Evolutionary conservation across 2,329 filamentous ascomycete species (phyloP).

Genomic region (Iodosphaeria phyllophila): DNA sequence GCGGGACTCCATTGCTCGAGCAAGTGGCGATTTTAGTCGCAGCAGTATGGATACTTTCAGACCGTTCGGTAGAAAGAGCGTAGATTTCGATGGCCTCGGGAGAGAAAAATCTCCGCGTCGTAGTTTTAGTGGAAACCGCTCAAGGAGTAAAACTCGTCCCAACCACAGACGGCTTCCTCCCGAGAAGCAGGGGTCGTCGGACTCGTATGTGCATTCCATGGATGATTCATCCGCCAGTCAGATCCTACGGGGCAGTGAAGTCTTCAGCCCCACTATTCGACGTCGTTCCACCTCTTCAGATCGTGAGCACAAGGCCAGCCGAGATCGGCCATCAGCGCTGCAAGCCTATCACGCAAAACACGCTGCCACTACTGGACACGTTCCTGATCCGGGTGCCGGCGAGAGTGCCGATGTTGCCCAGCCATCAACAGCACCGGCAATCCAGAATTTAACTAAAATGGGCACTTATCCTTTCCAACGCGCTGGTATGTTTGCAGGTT

Average conservation of each 20-base stretch:
- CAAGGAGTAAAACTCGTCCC: slow-evolving; percentile 27
- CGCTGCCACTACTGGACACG: slow-evolving; percentile 18
- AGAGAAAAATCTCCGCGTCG: slow-evolving; percentile 27
- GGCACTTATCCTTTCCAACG: slow-evolving; percentile 67
- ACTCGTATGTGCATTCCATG: slow-evolving; percentile 57
- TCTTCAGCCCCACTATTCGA: slow-evolving; percentile 61
- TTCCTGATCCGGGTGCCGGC: slow-evolving; percentile 11
- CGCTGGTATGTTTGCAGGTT: slow-evolving; percentile 67
- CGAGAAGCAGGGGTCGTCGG: slow-evolving; percentile 43
- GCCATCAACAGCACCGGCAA: slow-evolving; percentile 19
- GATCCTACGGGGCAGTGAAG: slow-evolving; percentile 70
- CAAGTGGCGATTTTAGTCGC: slow-evolving; percentile 31
- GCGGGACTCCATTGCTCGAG: slow-evolving; percentile 30
- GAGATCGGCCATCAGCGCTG: slow-evolving; percentile 5
- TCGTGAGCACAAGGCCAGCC: slow-evolving; percentile 3
- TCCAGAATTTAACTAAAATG: slow-evolving; percentile 35
- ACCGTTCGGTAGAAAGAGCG: slow-evolving; percentile 27
- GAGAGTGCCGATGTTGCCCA: slow-evolving; percentile 10
- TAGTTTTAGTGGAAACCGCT: slow-evolving; percentile 44
- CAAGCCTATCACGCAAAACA: slow-evolving; percentile 4
- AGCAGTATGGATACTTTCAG: slow-evolving; percentile 34
- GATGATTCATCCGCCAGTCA: slow-evolving; percentile 81
- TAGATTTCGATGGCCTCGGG: slow-evolving; percentile 27
- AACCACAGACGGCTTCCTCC: slow-evolving; percentile 23
- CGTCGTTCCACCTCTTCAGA: slow-evolving; percentile 25